phyloP scores from a whole-genome alignment of 2,329 filamentous ascomycete genomes.

The Ophiosphaerella korrae region DNA sequence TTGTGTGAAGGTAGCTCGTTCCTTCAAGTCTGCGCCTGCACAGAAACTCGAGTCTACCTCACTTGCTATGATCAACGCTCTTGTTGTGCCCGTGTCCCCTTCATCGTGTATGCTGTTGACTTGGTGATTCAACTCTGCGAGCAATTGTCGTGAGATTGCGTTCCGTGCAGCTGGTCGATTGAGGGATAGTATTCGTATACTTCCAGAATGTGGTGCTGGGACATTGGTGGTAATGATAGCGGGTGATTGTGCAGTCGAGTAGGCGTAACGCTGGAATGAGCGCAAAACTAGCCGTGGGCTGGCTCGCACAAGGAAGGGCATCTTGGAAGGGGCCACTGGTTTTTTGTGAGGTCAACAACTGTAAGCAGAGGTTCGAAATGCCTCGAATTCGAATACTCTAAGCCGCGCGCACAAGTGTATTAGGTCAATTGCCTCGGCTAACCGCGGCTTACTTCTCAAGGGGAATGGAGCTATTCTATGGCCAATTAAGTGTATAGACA shows the following conservation, averaged over 20 bases:
- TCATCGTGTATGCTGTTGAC: conserved; percentile 72
- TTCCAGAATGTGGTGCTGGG: conserved; percentile 77
- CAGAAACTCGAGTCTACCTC: conserved; percentile 89
- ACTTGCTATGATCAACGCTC: conserved; percentile 82
- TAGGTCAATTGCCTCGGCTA: conserved; percentile 20
- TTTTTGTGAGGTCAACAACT: too few relatives aligned
- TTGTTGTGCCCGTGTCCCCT: conserved; percentile 64
- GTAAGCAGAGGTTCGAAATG: too few relatives aligned
- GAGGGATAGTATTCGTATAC: conserved; percentile 85
- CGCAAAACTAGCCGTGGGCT: conserved; percentile 24
- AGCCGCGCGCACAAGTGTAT: not conserved
- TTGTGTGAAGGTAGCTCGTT: conserved; percentile 74
- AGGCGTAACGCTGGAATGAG: conserved; percentile 38
- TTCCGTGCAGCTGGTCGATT: conserved; percentile 87
- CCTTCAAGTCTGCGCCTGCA: conserved; percentile 92
- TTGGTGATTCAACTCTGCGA: conserved; percentile 72
- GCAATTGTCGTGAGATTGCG: conserved; percentile 81
- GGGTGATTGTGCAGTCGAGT: conserved; percentile 54
- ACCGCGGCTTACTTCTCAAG: conserved; percentile 11
- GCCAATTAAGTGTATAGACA: not conserved
- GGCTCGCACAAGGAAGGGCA: conserved; percentile 32
- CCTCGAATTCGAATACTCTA: too few relatives aligned
- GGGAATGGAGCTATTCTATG: not conserved
- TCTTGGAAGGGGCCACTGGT: conserved; percentile 6
- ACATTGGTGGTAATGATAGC: conserved; percentile 74